Evolutionary conservation across 768 basidiomycete species (phyloP).

Genomic region (Galerina sulciceps): DNA sequence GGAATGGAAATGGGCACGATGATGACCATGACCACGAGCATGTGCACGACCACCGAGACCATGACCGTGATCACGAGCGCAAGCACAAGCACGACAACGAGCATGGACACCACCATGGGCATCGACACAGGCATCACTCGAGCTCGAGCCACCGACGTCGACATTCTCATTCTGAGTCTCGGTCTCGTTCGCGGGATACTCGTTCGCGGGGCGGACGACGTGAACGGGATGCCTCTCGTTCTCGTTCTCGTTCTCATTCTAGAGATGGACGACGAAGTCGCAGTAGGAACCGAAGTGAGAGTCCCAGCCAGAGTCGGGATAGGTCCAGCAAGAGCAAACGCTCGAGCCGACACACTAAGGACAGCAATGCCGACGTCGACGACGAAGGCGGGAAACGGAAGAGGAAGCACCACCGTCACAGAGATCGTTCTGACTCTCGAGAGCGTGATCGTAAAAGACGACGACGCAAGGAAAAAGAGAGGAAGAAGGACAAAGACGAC

Average conservation of each 20-base stretch:
- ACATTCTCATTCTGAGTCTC: too few species aligned
- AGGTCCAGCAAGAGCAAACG: neutral
- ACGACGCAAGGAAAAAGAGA: slow-evolving; percentile 26
- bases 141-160: too few species aligned
- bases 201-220: too few species aligned
- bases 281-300: slow-evolving; percentile 1
- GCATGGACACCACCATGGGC: neutral
- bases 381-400: slow-evolving; percentile 13
- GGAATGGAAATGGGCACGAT: neutral
- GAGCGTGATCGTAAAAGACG: slow-evolving; percentile 21
- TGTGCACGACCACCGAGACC: too few species aligned
- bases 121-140: too few species aligned
- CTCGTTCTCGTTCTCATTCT: slow-evolving; percentile 1
- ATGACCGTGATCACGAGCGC: neutral
- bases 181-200: too few species aligned
- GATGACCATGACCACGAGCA: neutral
- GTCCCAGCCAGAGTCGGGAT: neutral
- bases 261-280: neutral
- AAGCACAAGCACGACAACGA: too few species aligned
- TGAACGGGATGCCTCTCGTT: too few species aligned
- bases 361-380: slow-evolving; percentile 7
- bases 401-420: slow-evolving; percentile 31
- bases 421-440: slow-evolving; percentile 18
- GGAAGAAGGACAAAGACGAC: slow-evolving; percentile 35
- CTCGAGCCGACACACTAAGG: neutral